A percentile compares a stretch with the other conserved stretches of the same genome.
These are phyloP conservation scores for Fusarium mangiferae DNA, from an alignment of 2,329 filamentous ascomycete genomes.

Conservation along the genomic window DNA sequence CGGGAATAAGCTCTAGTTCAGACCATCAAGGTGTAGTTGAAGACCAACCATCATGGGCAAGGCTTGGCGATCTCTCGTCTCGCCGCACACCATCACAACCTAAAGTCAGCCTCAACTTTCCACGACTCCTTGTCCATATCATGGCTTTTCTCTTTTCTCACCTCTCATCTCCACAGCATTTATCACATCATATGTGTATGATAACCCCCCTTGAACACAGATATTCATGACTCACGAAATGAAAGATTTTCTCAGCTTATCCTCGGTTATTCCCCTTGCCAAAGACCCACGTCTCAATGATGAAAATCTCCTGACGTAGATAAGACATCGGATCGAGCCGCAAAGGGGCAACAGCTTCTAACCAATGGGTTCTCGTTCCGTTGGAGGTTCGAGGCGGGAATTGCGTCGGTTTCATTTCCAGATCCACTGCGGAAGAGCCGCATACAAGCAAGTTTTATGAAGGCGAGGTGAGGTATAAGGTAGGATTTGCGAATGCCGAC, in stretches of 20 bases:
- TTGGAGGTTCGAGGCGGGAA: constrained; percentile 31
- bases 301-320: constrained; percentile 35
- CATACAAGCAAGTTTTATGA: constrained; percentile 21
- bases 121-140: background rate
- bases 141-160: background rate
- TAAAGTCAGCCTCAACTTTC: constrained; percentile 16
- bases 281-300: constrained; percentile 17
- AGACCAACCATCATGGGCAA: background rate
- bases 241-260: constrained; percentile 24
- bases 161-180: background rate
- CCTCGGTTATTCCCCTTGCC: constrained; percentile 39
- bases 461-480: background rate
- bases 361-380: constrained; percentile 30
- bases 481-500: constrained; percentile 40
- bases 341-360: background rate
- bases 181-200: background rate
- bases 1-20: background rate
- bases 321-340: constrained; percentile 35
- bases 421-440: constrained; percentile 42
- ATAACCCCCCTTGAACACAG: background rate
- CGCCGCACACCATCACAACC: constrained; percentile 1
- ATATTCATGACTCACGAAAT: background rate
- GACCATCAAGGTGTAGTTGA: background rate
- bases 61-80: constrained; percentile 25
- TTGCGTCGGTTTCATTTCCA: constrained; percentile 35